These are phyloP conservation scores for Boechera stricta DNA, from an alignment of 345 rosid species.

Conservation along the genomic window DNA sequence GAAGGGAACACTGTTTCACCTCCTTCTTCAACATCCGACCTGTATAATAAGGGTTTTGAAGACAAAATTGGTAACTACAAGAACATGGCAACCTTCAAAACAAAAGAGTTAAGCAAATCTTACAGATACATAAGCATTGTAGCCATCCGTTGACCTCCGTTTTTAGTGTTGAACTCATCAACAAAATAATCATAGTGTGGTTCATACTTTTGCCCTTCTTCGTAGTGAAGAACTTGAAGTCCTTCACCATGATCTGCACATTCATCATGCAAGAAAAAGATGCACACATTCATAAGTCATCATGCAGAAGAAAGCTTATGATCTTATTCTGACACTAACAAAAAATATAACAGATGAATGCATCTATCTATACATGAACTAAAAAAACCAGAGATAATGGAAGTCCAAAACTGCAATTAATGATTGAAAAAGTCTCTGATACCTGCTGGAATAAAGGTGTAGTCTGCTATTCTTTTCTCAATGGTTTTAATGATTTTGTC, in stretches of 20 bases:
- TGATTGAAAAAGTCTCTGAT: conserved; percentile 27
- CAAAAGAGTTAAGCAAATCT: background rate
- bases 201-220: conserved; percentile 87
- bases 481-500: conserved; percentile 65
- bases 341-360: conserved; percentile 1
- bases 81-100: background rate
- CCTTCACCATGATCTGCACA: conserved; percentile 90
- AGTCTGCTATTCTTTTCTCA: conserved; percentile 92
- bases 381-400: background rate
- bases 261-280: background rate
- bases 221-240: conserved; percentile 86
- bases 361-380: background rate
- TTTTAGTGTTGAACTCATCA: conserved; percentile 82
- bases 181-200: conserved; percentile 92
- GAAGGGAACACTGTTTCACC: conserved; percentile 94
- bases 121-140: conserved; percentile 95
- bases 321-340: conserved; percentile 10
- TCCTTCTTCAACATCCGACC: conserved; percentile 98
- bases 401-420: background rate
- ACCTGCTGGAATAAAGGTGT: conserved; percentile 83
- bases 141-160: conserved; percentile 93
- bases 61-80: background rate
- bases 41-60: conserved; percentile 38
- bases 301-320: background rate
- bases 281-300: conserved; percentile 41